Conservation (phyloP, 352 stramenopile genomes). For the Globisporangium nagaii region DNA sequence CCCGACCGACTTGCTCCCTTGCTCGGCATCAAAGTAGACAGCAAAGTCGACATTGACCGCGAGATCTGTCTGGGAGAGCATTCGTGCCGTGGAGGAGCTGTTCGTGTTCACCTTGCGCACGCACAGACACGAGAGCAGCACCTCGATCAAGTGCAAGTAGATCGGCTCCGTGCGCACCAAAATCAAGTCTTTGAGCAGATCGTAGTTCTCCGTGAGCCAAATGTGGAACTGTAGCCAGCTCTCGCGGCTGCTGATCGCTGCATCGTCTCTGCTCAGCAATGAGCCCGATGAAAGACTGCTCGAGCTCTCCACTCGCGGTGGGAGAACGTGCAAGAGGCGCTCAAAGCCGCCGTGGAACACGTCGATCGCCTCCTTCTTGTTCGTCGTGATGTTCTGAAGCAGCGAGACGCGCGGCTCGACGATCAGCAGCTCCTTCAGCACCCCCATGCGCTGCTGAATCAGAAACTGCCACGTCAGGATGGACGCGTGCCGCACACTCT, state of each 20-base stretch:
- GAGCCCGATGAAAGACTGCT: not conserved
- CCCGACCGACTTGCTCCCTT: slow-evolving; percentile 13
- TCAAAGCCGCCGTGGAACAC: slow-evolving; percentile 76
- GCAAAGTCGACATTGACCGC: slow-evolving; percentile 29
- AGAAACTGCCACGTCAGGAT: slow-evolving; percentile 71
- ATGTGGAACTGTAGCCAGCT: slow-evolving; percentile 74
- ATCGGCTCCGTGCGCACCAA: slow-evolving; percentile 55
- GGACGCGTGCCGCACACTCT: slow-evolving; percentile 31
- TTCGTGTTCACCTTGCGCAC: slow-evolving; percentile 36
- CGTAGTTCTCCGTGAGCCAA: slow-evolving; percentile 67
- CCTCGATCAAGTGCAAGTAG: slow-evolving; percentile 45
- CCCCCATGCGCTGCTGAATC: slow-evolving; percentile 59
- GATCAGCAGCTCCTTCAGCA: slow-evolving; percentile 74
- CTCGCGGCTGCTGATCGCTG: slow-evolving; percentile 26
- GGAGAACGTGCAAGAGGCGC: slow-evolving; percentile 41
- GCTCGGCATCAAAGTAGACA: slow-evolving; percentile 16
- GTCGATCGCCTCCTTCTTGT: slow-evolving; percentile 72
- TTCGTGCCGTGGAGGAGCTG: slow-evolving; percentile 3
- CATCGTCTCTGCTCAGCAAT: not conserved
- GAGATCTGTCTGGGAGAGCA: slow-evolving; percentile 19
- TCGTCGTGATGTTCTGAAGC: slow-evolving; percentile 60
- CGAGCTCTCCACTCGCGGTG: slow-evolving; percentile 3
- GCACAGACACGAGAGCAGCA: slow-evolving; percentile 38
- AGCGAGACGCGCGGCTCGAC: slow-evolving; percentile 60
- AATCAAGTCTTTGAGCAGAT: slow-evolving; percentile 66